Evolutionary conservation across 2,329 filamentous ascomycete genomes (phyloP).

Genomic region (Monilinia laxa): DNA sequence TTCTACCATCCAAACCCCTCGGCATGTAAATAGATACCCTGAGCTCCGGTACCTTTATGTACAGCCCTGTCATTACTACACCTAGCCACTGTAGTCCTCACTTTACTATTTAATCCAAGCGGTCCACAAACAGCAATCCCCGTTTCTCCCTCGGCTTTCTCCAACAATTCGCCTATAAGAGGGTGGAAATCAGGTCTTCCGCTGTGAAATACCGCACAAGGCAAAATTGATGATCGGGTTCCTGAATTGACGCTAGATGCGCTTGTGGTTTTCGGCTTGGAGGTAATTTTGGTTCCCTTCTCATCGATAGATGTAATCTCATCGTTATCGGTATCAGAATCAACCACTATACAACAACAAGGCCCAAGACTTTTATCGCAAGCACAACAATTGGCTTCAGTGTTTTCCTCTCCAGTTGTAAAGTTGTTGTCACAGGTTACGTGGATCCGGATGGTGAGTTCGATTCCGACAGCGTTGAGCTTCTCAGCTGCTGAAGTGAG

Average conservation of each 20-base stretch:
- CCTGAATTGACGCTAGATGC: slow-evolving; percentile 33
- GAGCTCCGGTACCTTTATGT: slow-evolving; percentile 63
- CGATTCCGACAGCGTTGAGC: slow-evolving; percentile 49
- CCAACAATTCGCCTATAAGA: slow-evolving; percentile 54
- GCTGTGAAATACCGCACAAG: slow-evolving; percentile 19
- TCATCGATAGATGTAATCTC: slow-evolving; percentile 9
- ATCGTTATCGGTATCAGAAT: slow-evolving; percentile 7
- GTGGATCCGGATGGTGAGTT: slow-evolving; percentile 53
- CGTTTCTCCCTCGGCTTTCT: slow-evolving; percentile 60
- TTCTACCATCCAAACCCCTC: slow-evolving; percentile 57
- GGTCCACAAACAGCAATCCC: slow-evolving; percentile 61
- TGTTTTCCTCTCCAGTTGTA: slow-evolving; percentile 24
- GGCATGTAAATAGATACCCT: slow-evolving; percentile 60
- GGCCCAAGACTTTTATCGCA: slow-evolving; percentile 30
- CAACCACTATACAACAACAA: slow-evolving; percentile 28
- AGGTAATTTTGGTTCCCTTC: slow-evolving; percentile 19
- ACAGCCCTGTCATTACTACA: slow-evolving; percentile 61
- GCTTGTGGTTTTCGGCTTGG: slow-evolving; percentile 15
- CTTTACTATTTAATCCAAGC: slow-evolving; percentile 51
- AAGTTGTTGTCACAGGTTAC: slow-evolving; percentile 46
- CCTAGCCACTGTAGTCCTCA: slow-evolving; percentile 54
- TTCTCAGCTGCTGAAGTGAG: slow-evolving; percentile 39
- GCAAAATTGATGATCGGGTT: slow-evolving; percentile 34
- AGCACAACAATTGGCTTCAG: slow-evolving; percentile 24
- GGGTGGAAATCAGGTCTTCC: slow-evolving; percentile 52